Evolutionary conservation across 805 yeast species (phyloP), one percentile per base, ranked within the genome.

Genomic region (Wickerhamomyces queroliae): DNA sequence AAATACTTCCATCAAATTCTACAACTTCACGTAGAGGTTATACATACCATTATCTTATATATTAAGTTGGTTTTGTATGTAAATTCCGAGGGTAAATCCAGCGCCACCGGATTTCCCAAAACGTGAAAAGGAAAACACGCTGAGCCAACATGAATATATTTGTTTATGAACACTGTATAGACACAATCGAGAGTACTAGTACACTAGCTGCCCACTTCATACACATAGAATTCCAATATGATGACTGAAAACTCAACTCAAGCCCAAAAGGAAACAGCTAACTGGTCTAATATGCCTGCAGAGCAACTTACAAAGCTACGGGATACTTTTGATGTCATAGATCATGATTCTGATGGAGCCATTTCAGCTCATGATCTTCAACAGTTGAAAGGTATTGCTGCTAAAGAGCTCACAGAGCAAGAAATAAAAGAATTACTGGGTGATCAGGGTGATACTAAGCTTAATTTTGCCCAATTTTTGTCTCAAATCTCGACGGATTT

Each of bases 301-400:
- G 78, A 70, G 25, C 87, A 85, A 52, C 76, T 86, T 20, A 66
- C 76, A 13, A 81, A 74, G 46, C 67, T 84, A 40, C 71, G 85
- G 41, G 83, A 85, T 48, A 79, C 93, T 1, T 90, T 89, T 58
- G 78, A 85, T 22, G 59, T 86, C 49, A 76, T 90, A 7, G 96
- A 90, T 54, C 83, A 83, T 27, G 91, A 90, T 44, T 78, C 82
- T 20, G 95, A 89, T 52, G 87, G 88, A 2, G 54, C 59, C 5
- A 77, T 85, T 32, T 64, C 82, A 1, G 53, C 59, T 23, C 57
- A 66, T 1, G 93, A 85, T 58, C 52, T 90, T 39, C 64, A 62
- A 28, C 66, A 71, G 18, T 67, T 81, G 15, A 70, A 78, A 45
- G 64, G 70, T 30, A 71, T 74, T 10, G 47, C 82, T 13, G 84